Base-by-base conservation (phyloP, 1,139 yeast genomes). In the Saccharomyces hybrid region DNA sequence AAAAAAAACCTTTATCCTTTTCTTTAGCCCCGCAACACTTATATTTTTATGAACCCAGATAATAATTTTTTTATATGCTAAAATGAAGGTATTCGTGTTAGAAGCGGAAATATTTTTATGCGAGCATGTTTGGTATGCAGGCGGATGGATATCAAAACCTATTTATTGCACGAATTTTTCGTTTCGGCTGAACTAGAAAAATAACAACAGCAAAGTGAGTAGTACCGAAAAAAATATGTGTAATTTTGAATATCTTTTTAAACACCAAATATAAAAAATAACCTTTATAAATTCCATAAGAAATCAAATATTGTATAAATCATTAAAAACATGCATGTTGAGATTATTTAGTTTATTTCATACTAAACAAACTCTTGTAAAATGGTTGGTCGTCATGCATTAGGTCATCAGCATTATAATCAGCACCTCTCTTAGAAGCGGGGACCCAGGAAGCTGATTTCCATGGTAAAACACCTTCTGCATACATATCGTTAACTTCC, bases 401-500 rank as follows among this genome's bases (percentile, higher is more conserved):
- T 50, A 56, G 54, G 9, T 52, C 61, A 4, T 57, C 59, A n/a
- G 58, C 60, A 48, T 61, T 54, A 54, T 59, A 61, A 34, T 57
- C 59, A 25, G 57, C 57, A 7, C 54, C 59, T 56, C 82, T 69
- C 75, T 59, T 60, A 44, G 58, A 55, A 5, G 61, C 56, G 49
- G 69, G 68, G 7, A 59, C 56, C 67, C 69, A 67, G 14, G 51
- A 44, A n/a, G 64, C 31, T 27, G 81, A 76, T 56, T 73, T 72
- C 81, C 80, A 78, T 57, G 83, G 76, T 46, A 66, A 57, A 44
- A 74, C 68, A 48, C 69, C 70, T 38, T 63, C 65, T n/a, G 72
- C 69, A 62, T 69, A 83, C 73, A 86, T 72, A 62, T 80, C 82
- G 70, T 83, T 87, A 59, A 84, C 85, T 64, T 84, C 86, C 70